Percentiles rank a stretch among this genome's conserved stretches.
phyloP scores from a whole-genome alignment of 2,329 filamentous ascomycete species.

The Epichloe gansuensis region DNA sequence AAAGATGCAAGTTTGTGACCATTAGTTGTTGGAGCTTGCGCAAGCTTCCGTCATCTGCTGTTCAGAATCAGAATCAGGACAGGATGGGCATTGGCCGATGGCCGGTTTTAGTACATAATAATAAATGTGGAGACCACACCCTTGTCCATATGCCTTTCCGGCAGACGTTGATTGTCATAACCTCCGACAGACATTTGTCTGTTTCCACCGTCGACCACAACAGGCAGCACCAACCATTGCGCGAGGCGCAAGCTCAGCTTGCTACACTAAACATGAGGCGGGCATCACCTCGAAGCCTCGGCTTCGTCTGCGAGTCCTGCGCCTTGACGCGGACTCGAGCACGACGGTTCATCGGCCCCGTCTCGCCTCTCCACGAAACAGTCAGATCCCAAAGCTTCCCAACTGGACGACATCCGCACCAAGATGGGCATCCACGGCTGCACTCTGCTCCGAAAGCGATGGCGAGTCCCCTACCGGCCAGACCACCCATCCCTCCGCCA shows the following conservation, averaged over 20 bases:
- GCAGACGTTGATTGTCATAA: no score
- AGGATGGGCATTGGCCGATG: not conserved
- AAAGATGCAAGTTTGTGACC: not conserved
- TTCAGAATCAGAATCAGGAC: not conserved
- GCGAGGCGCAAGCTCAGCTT: not conserved
- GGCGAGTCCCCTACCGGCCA: not conserved
- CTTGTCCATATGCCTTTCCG: no score
- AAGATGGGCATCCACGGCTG: slow-evolving; percentile 18
- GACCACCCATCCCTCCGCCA: not conserved
- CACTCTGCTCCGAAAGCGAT: slow-evolving; percentile 6
- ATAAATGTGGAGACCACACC: no score
- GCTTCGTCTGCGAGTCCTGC: slow-evolving; percentile 34
- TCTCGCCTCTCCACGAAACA: slow-evolving; percentile 10
- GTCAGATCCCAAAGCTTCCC: slow-evolving; percentile 3
- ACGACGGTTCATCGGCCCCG: slow-evolving; percentile 15
- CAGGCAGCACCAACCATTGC: not conserved
- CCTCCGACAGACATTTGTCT: no score
- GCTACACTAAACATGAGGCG: slow-evolving; percentile 1
- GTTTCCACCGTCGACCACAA: not conserved
- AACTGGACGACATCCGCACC: slow-evolving; percentile 3
- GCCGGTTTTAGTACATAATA: not conserved
- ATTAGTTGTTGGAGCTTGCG: slow-evolving; percentile 4
- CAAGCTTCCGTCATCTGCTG: slow-evolving; percentile 11
- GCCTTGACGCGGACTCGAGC: slow-evolving; percentile 20
- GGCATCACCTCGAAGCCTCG: slow-evolving; percentile 18